Base-by-base conservation (phyloP, 2,329 filamentous ascomycete genomes). In the Arthrinium phaeospermum region DNA sequence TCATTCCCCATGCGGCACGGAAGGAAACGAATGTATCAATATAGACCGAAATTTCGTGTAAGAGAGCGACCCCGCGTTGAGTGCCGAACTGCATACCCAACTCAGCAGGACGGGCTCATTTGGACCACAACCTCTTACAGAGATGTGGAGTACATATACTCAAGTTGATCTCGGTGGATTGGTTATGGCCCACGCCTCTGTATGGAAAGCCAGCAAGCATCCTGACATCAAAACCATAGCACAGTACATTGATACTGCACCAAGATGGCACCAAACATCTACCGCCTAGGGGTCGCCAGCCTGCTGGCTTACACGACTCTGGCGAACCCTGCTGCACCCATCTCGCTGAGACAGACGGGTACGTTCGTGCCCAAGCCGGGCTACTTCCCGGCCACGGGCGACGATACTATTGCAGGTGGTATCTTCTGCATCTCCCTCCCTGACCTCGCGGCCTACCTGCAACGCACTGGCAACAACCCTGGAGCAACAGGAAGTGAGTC, bases 351-450 rank as follows among this genome's bases (percentile, higher is more conserved):
- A 44, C 72, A 73, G 67, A 34, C 71, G 27, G 47, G 64, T 6
- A 69, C 72, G 22, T 77, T 77, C 49, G 72, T 73, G 5, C 75
- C 75, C 8, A 73, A 71, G 27, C 73, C 75, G 4, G 75, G 75
- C 22, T 69, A 77, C 69, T 76, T 75, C 68, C 75, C 75, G 14
- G 68, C 70, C 7, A 76, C 74, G 3, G 75, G 75, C 27, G 75
- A 76, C 64, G 75, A 77, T 72, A 77, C 75, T 4, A 71, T 71
- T 57, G 75, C 75, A 16, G 75, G 75, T n/a, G 75, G 75, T 37
- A 76, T 77, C 49, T 77, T 76, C 53, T 77, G 75, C 72, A 76
- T 77, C 70, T 71, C 71, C 14, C 75, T 77, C 10, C n/a, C 67
- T 1, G 75, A 77, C 47, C 71, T 77, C 12, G 73, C 70, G 13